phyloP scores from a whole-genome alignment of 805 yeast genomes.

The Spathaspora gorwiae region DNA sequence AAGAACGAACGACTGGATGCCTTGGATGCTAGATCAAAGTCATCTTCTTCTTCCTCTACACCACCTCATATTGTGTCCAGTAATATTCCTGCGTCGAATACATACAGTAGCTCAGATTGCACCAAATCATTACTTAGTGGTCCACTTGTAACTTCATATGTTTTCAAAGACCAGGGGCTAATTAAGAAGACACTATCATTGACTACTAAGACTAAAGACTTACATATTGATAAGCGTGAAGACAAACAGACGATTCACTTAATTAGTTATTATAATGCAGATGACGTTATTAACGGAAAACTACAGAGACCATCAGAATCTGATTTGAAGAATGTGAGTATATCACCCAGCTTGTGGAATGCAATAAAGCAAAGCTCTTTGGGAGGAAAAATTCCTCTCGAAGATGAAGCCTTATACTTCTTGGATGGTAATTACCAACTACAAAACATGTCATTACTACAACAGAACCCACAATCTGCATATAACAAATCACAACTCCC shows the following conservation, averaged over 20 bases:
- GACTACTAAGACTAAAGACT: conserved; percentile 36
- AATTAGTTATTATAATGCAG: conserved; percentile 72
- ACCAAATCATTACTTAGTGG: conserved; percentile 41
- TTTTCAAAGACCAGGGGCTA: conserved; percentile 67
- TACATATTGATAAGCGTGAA: conserved; percentile 19
- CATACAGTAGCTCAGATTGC: conserved; percentile 8
- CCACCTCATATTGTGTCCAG: conserved; percentile 1
- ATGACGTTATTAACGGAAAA: conserved; percentile 60
- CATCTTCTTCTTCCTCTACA: conserved; percentile 1
- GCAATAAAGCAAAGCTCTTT: conserved; percentile 56
- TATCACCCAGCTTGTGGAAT: conserved; percentile 46
- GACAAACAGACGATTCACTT: conserved; percentile 57
- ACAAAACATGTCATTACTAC: conserved; percentile 33
- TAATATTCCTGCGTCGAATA: conserved; percentile 4
- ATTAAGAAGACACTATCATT: conserved; percentile 79
- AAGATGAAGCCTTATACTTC: conserved; percentile 47
- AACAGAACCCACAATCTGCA: conserved; percentile 12
- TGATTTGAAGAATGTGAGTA: conserved; percentile 45
- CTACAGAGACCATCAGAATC: conserved; percentile 56
- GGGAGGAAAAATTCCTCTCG: conserved; percentile 51
- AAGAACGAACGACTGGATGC: conserved; percentile 10
- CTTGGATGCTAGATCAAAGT: neutral
- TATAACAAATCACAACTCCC: conserved; percentile 1
- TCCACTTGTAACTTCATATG: conserved; percentile 54
- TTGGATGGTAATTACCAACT: conserved; percentile 42